Base-by-base conservation (phyloP, 495 filamentous ascomycete genomes). In the Aspergillus saccharolyticus region DNA sequence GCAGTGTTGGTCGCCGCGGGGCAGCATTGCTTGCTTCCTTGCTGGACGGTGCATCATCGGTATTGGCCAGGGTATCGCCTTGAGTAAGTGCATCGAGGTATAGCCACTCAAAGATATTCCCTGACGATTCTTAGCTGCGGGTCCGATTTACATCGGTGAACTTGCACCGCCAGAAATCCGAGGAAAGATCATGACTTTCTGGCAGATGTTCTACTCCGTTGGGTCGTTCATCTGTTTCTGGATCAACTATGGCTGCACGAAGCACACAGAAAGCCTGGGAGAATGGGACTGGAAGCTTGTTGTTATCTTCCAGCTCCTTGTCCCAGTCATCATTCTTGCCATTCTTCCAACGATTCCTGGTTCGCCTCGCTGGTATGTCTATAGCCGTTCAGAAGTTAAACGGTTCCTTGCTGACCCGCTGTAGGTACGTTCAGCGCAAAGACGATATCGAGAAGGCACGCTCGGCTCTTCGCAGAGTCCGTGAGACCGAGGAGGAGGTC, bases 181-280 rank as follows among this genome's bases (percentile, higher is more conserved):
- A 47, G 83, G 83, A 54, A 78, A 78, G 59, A 83, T 86, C 62
- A 84, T 86, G 83, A 79, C 80, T n/a, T 83, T 85, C 60, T 86
- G 82, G 83, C 82, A 86, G 68, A 81, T 84, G 70, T 85, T 85
- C 68, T 86, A 85, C 71, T 79, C 75, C 22, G 83, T 85, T 25
- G 82, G 82, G 21, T 80, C 79, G 25, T 85, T 85, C 67, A 82
- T 86, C 61, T 83, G 82, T 61, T 83, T 79, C 73, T 83, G 80
- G 81, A 78, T 85, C 51, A 78, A 78, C 59, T 85, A 80, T 58
- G 81, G 74, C 6, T 79, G 80, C 69, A 77, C 74, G 22, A 69
- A 83, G 54, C 67, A 85, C 64, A 66, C 67, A 44, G 57, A 63
- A n/a, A 68, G 59, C 39, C 71, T 85, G 15, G 81, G 80, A 9